Evolutionary conservation across 257 asterid genomes (phyloP).

Genomic region (Paraleonurus japonicus): DNA sequence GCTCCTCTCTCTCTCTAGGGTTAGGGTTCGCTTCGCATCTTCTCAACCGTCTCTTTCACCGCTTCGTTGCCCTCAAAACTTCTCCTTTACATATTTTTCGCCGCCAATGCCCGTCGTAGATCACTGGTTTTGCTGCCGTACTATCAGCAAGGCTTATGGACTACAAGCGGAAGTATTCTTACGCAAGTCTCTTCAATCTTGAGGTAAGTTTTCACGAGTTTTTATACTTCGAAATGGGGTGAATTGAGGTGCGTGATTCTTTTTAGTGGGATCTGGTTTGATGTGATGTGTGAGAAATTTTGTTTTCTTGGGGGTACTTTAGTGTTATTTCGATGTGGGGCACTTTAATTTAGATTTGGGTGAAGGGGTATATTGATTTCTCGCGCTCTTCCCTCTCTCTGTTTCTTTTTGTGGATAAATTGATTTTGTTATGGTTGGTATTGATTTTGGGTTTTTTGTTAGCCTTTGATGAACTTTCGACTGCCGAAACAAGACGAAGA

Average conservation of each 20-base stretch:
- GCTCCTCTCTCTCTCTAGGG: conserved; percentile 49
- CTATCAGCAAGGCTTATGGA: conserved; percentile 59
- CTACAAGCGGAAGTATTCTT: conserved; percentile 56
- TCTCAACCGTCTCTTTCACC: conserved; percentile 20
- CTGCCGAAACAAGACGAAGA: conserved; percentile 91
- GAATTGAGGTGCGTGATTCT: conserved; percentile 26
- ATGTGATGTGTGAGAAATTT: conserved; percentile 5
- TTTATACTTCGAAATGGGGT: conserved; percentile 11
- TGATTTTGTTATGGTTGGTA: conserved; percentile 29
- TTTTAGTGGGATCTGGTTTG: conserved; percentile 25
- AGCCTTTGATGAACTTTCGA: conserved; percentile 92
- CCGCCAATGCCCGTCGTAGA: conserved; percentile 63
- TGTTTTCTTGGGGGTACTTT: not conserved
- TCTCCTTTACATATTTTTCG: conserved; percentile 15
- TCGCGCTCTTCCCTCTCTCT: not conserved
- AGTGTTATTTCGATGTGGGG: conserved; percentile 17
- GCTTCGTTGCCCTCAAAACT: conserved; percentile 12
- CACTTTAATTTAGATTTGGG: conserved; percentile 20
- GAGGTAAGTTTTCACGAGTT: conserved; percentile 54
- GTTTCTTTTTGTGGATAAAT: not conserved
- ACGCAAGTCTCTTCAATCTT: conserved; percentile 90
- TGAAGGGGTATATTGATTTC: conserved; percentile 3
- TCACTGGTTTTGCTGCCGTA: conserved; percentile 28
- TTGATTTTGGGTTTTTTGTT: conserved; percentile 37
- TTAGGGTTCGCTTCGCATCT: conserved; percentile 44